Base-by-base conservation (phyloP, 2,329 filamentous ascomycete genomes). In the Alternaria burnsii region DNA sequence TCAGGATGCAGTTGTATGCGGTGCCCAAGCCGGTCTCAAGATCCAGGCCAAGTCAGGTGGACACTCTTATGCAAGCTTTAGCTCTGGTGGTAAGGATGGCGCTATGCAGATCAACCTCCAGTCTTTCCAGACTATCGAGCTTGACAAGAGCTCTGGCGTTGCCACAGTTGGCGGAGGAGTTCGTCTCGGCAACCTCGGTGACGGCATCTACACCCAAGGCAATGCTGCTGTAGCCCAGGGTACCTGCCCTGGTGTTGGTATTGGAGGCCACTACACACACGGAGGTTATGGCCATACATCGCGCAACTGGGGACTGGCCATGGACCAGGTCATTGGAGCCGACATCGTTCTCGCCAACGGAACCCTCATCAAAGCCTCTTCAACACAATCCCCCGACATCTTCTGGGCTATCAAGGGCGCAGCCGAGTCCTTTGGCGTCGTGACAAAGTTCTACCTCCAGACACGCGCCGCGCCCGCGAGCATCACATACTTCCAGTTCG, bases 31-130 rank as follows among this genome's bases (percentile, higher is more conserved):
- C 58, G 77, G 78, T 6, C 74, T 86, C 53, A 84, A 85, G 64
- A 86, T 90, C 0, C 87, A 89, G 70, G 84, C 88, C 22, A 86
- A 83, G 64, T 88, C 86, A 2, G 88, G 88, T 4, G 88, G 88
- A 0, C 88, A 90, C 68, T 89, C 87, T 0, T 91, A 88, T 63
- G 87, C 80, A 1, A 82, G 81, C 0, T 82, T 81, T 60, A 82
- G 82, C 4, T 78, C 83, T 1, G 83, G 83, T 30, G 83, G 83
- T 8, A 79, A 83, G 66, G 76, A 85, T 58, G 83, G 83, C 4
- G 78, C 80, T 42, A 72, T 85, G 65, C 78, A 83, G 8, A 79
- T 86, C 30, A 81, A 83, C 66, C 75, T 86, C 52, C 75, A 82
- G 63, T 71, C 78, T 18, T 79, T 85, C 64, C 80, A 82, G 61